Percentiles rank a stretch among this genome's conserved stretches.
phyloP scores from a whole-genome alignment of 805 yeast species.

The Metschnikowia shivogae region DNA sequence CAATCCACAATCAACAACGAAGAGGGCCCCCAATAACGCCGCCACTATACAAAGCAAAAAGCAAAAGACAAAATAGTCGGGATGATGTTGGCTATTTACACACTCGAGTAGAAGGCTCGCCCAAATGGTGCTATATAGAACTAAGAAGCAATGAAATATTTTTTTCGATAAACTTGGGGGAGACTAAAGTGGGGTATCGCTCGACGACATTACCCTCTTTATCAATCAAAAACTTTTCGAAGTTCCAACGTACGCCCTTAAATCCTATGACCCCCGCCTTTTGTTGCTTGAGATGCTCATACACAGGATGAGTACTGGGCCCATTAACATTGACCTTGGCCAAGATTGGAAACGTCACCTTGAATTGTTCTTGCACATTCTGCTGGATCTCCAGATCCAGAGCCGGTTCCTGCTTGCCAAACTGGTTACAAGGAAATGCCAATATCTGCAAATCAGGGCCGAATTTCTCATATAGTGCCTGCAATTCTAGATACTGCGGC shows the following conservation, averaged over 20 bases:
- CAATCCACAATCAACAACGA: constrained; percentile 12
- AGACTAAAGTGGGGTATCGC: constrained; percentile 63
- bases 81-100: neutral
- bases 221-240: constrained; percentile 67
- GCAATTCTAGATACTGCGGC: constrained; percentile 56
- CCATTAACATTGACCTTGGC: constrained; percentile 38
- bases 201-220: constrained; percentile 52
- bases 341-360: constrained; percentile 38
- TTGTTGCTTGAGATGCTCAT: constrained; percentile 25
- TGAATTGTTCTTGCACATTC: constrained; percentile 20
- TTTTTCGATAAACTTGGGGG: constrained; percentile 56
- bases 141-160: constrained; percentile 18
- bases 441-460: constrained; percentile 54
- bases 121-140: constrained; percentile 2
- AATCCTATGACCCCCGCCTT: constrained; percentile 33
- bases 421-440: constrained; percentile 92
- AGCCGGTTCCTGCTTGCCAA: constrained; percentile 76
- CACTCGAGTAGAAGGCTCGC: neutral
- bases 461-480: constrained; percentile 62
- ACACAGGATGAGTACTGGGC: constrained; percentile 25
- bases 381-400: constrained; percentile 35
- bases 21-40: neutral
- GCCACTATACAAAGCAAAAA: neutral
- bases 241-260: constrained; percentile 65
- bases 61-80: constrained; percentile 1